Conservation (phyloP, 75 land plant species). For the Pseudotsuga menziesii region DNA sequence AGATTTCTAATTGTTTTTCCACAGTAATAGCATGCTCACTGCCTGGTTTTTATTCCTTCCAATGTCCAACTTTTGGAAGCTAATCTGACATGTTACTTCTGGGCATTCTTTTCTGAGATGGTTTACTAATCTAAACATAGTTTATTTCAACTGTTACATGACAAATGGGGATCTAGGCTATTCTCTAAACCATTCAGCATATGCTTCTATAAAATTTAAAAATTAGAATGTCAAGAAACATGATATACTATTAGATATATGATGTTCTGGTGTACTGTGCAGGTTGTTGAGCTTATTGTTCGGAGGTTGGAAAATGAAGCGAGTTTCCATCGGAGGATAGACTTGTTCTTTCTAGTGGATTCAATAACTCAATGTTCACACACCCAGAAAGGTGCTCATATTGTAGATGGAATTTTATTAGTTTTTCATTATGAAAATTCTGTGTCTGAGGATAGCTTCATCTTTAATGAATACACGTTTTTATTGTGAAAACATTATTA, state of each 20-base stretch:
- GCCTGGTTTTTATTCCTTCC: neutral
- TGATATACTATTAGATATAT: neutral
- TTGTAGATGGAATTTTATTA: neutral
- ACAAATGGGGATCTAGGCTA: too few species aligned
- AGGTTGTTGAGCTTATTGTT: slow-evolving; percentile 88
- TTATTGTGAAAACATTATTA: neutral
- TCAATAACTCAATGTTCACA: slow-evolving; percentile 96
- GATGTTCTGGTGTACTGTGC: slow-evolving; percentile 7
- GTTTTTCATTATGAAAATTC: neutral
- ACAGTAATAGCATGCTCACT: neutral
- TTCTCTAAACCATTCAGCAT: neutral
- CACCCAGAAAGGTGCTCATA: slow-evolving; percentile 57
- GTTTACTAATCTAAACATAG: neutral
- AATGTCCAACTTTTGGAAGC: neutral
- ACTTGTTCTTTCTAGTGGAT: slow-evolving; percentile 94
- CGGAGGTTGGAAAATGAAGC: slow-evolving; percentile 81
- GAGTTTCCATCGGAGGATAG: slow-evolving; percentile 83
- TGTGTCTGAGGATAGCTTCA: neutral
- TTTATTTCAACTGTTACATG: neutral
- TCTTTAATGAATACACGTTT: neutral
- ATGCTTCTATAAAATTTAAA: neutral
- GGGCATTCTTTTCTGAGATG: neutral
- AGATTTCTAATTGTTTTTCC: neutral
- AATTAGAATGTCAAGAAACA: too few species aligned
- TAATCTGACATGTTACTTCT: neutral